A percentile compares a stretch with the other conserved stretches of the same genome.
Conservation (phyloP, 805 yeast genomes). For the Yamadazyma endophytica region DNA sequence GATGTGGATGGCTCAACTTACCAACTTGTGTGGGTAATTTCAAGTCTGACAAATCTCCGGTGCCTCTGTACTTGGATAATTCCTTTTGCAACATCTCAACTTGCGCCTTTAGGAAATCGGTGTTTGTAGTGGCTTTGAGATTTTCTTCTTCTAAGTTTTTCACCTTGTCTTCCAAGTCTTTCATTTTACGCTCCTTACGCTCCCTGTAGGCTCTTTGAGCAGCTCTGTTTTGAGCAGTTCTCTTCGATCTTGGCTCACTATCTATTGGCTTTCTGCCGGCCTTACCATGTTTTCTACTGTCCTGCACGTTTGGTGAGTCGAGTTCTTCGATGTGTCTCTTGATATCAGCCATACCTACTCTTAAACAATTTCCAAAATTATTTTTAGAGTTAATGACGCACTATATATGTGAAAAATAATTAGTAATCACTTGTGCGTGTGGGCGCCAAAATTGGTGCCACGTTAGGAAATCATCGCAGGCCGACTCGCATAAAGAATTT, state of each 20-base stretch:
- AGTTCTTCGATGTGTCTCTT: slow-evolving; percentile 11
- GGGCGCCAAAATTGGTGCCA: too few species aligned
- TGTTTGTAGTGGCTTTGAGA: slow-evolving; percentile 63
- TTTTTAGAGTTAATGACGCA: too few species aligned
- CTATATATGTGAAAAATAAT: too few species aligned
- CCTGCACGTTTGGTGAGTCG: slow-evolving; percentile 12
- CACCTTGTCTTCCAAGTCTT: slow-evolving; percentile 80
- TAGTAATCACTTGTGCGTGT: too few species aligned
- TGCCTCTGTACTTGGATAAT: slow-evolving; percentile 54
- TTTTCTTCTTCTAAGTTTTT: slow-evolving; percentile 66
- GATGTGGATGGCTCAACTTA: slow-evolving; percentile 12
- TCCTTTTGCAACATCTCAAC: slow-evolving; percentile 71
- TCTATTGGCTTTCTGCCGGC: slow-evolving; percentile 83
- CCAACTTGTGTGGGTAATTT: slow-evolving; percentile 29
- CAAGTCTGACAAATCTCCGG: slow-evolving; percentile 26
- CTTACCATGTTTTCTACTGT: slow-evolving; percentile 43
- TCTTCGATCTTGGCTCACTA: slow-evolving; percentile 76
- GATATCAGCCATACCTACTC: slow-evolving; percentile 12
- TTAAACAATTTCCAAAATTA: too few species aligned
- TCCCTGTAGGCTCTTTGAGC: slow-evolving; percentile 98
- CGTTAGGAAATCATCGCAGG: too few species aligned
- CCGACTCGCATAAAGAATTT: too few species aligned
- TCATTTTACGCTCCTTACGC: slow-evolving; percentile 83
- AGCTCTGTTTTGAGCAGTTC: slow-evolving; percentile 96
- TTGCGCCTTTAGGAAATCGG: slow-evolving; percentile 70